Percentiles rank a stretch among this genome's conserved stretches.
These are phyloP conservation scores for Aschersonia sp. DNA, from an alignment of 2,329 filamentous ascomycete species.

Conservation along the genomic window DNA sequence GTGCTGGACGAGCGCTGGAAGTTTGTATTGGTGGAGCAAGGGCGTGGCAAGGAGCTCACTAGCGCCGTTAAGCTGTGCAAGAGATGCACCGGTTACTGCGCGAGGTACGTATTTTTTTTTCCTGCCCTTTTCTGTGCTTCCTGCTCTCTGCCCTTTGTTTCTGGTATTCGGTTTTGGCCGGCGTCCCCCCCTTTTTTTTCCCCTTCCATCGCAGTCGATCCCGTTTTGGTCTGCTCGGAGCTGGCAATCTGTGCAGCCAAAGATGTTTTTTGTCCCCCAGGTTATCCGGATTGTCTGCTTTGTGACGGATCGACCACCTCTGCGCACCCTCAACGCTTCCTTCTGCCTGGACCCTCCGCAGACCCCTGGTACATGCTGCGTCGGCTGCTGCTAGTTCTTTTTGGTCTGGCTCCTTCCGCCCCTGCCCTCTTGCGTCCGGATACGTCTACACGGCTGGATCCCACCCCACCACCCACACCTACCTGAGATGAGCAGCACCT, in stretches of 20 bases:
- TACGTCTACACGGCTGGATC: slow-evolving; percentile 3
- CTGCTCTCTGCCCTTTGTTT: not conserved
- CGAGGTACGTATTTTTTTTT: slow-evolving; percentile 45
- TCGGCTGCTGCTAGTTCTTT: not conserved
- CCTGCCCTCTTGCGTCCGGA: not conserved
- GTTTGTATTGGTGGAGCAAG: slow-evolving; percentile 87
- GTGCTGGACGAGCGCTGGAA: slow-evolving; percentile 94
- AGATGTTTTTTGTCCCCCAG: not conserved
- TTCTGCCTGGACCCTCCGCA: not conserved
- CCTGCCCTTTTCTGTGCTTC: slow-evolving; percentile 1
- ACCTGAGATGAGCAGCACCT: slow-evolving; percentile 2
- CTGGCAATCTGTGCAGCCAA: too few species aligned
- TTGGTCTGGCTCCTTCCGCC: not conserved
- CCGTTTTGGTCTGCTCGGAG: too few species aligned
- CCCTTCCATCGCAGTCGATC: too few species aligned
- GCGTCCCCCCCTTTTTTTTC: too few species aligned
- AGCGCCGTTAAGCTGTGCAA: slow-evolving; percentile 94
- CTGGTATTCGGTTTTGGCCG: too few species aligned
- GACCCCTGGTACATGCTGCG: not conserved
- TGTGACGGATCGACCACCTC: not conserved
- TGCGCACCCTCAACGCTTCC: not conserved
- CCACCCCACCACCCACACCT: slow-evolving; percentile 1
- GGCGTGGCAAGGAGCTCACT: slow-evolving; percentile 86
- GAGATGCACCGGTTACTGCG: slow-evolving; percentile 80
- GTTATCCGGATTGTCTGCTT: slow-evolving; percentile 1